These are phyloP conservation scores for Gnomoniopsis sp. DNA, from an alignment of 2,329 filamentous ascomycete genomes.

Conservation along the genomic window DNA sequence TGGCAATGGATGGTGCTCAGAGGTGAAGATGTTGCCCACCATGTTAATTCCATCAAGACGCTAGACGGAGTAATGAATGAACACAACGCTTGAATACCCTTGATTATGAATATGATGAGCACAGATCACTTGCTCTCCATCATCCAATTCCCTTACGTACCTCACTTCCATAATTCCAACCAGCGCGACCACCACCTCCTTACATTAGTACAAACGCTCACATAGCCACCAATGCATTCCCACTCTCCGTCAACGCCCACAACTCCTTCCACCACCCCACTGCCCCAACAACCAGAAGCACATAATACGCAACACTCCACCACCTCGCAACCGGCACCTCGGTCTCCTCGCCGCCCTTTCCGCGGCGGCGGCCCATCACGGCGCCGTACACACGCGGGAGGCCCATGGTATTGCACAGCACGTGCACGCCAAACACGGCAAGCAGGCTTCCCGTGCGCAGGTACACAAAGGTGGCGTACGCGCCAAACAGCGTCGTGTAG, in stretches of 20 bases:
- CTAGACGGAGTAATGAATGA: too few species aligned
- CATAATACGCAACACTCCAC: constrained; percentile 80
- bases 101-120: background rate
- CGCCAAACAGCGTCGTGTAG: constrained; percentile 91
- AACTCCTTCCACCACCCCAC: constrained; percentile 67
- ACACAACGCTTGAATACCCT: too few species aligned
- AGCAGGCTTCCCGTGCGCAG: constrained; percentile 79
- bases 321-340: background rate
- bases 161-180: background rate
- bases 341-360: constrained; percentile 22
- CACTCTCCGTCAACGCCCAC: constrained; percentile 68
- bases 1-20: too few species aligned
- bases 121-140: background rate
- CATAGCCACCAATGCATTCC: constrained; percentile 41
- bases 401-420: constrained; percentile 91
- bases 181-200: background rate
- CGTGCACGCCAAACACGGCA: constrained; percentile 72
- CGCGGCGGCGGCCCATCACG: constrained; percentile 48
- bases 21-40: too few species aligned
- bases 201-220: background rate
- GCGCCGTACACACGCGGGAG: constrained; percentile 82
- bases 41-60: too few species aligned
- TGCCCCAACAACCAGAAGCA: constrained; percentile 69
- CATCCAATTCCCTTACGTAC: background rate
- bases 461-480: constrained; percentile 84